Evolutionary conservation across 225 moss, liverwort and hornwort genomes (phyloP), one percentile per base, ranked within the genome.

Genomic region (Climacium dendroides): DNA sequence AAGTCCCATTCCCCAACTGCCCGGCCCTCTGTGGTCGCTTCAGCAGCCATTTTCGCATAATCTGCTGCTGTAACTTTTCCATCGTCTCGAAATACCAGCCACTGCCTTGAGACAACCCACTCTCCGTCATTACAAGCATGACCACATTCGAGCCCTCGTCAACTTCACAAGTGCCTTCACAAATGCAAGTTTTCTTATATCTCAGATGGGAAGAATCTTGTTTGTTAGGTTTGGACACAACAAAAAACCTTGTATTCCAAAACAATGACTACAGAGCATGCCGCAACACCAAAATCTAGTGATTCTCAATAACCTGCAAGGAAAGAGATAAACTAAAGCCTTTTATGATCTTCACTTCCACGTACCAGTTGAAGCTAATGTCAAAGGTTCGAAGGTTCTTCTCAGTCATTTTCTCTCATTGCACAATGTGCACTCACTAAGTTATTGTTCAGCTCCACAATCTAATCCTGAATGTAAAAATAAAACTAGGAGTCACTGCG

Each of bases 1-100:
- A 98, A 98, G 65, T 98, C 96, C 96, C 97, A 98, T 74, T 98
- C 91, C 30, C 98, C 98, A 74, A 98, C 98, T 32, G 96, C 93
- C 62, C 90, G 70, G 30, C 95, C 91, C 81, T 95, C 93, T 19
- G 90, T 84, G 58, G 97, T 97, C 11, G 98, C 97, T 84, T 94
- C 86, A 25, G 96, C 91, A 11, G 95, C 98, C 87, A 91, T 86
- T 88, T 92, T 97, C 53, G 97, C 96, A 87, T 98, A 98, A 66
- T 98, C 98, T 80, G 93, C 96, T 15, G 94, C 98, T 54, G 98
- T 97, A 26, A 89, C 83, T 89, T 94, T 96, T 52, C 98, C 98
- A 87, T 91, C 92, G 53, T 98, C 98, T 88, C 94, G 95, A 88
- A 98, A 98, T 23, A 96, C 98, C 54, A 98, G 91, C 98, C 98